Base-by-base conservation (phyloP, 2,329 filamentous ascomycete species). In the Aaosphaeria pasadenensis region DNA sequence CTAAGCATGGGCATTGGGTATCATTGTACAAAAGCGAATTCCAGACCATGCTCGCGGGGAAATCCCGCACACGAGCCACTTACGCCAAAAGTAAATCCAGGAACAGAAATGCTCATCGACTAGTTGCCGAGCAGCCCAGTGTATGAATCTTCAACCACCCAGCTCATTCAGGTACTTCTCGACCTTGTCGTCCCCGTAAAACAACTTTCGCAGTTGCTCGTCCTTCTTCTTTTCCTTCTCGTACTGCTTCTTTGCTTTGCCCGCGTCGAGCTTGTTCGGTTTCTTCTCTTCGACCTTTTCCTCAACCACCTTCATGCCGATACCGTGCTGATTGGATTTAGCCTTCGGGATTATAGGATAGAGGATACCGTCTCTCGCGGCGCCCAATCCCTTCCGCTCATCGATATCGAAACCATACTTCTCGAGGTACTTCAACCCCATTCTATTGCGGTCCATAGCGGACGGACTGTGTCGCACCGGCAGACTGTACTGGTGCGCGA, bases 391-490 rank as follows among this genome's bases (percentile, higher is more conserved):
- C 11, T 74, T 69, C 3, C 89, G 76, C 30, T 82, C 76, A 67
- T 91, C 88, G 0, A 87, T 86, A 57, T 91, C 85, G 83, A 87
- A 91, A 30, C 88, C 88, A 49, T 87, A 80, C 0, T 81, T 76
- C 45, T 82, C 75, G 31, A 91, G 77, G 30, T 87, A 81, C 5
- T 79, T 74, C 5, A 91, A 72, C 0, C 88, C 88, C 76, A 88
- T 87, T 41, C 87, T 79, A 4, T 77, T 80, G 32, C 88, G 79
- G 66, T 90, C 85, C 17, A 91, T 73, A 11, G 85, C 78, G 0
- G 87, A 90, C 1, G 88, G 88, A 5, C 86, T 86, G 49, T 88
- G 83, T 0, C 85, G 86, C 62, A 89, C 86, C 4, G 76, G 67
- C 1, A 90, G 74, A 51, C 81, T 84, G 35, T 88, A 79, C 71